Base-by-base conservation (phyloP, 176 grass and related monocot species). In the Cenchrus fungigraminus region DNA sequence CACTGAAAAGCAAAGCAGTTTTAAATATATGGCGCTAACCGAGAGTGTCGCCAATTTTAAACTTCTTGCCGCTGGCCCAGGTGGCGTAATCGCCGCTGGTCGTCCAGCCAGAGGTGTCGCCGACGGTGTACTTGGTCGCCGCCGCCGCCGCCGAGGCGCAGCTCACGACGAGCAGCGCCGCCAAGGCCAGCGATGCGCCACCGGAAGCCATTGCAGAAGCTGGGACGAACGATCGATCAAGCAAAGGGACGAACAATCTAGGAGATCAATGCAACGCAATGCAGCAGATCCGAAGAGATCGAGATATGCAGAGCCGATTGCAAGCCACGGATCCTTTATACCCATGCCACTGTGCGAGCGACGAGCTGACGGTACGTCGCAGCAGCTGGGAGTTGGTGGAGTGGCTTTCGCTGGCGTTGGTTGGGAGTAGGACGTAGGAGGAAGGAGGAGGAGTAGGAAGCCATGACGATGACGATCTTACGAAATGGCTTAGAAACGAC, bases 41-140 rank as follows among this genome's bases (percentile, higher is more conserved):
- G 75, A 97, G 90, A 19, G 5, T 83, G 69, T 97, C 94, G 74
- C 83, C 90, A 16, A 73, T 49, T 40, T 12, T 42, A 58, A 97
- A 55, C 8, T 79, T 71, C 87, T 97, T 97, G 75, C 60, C 85
- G 58, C 77, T 90, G 68, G 90, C 56, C 94, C 94, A 97, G 59
- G 79, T 97, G 74, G 85, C 69, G 87, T 97, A 97, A 44, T 94
- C 94, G 14, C 50, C 49, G 2, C 90, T 81, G 75, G 86, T 89
- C 4, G 87, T 63, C 94, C 94, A 97, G 56, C 94, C 94, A 42
- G 88, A 90, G 47, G 90, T 19, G 72, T 89, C 94, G 31, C 94
- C 94, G 65, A 97, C 90, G 62, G 89, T 94, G 86, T 94, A 94
- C 81, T 79, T 82, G 9, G 87, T 84, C n/a, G 92, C 92, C 31